phyloP scores from a whole-genome alignment of 768 basidiomycete species.

The Cystobasidium tubakii region DNA sequence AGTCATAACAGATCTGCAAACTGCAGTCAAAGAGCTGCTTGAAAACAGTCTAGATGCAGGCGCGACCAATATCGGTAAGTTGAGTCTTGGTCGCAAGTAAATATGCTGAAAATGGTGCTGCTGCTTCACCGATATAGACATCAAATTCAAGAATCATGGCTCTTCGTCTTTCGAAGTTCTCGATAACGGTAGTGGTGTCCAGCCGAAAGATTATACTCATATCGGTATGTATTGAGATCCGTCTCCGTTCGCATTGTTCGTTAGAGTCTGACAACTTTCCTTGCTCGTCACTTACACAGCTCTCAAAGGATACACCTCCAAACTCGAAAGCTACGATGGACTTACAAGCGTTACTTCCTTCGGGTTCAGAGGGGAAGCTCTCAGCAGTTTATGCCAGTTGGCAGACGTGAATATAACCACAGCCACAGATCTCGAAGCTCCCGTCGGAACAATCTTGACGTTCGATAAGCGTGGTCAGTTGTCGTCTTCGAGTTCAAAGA shows the following conservation, averaged over 20 bases:
- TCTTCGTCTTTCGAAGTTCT: slow-evolving; percentile 74
- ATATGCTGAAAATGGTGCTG: background rate
- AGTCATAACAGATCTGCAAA: slow-evolving; percentile 86
- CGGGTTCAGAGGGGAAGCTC: slow-evolving; percentile 92
- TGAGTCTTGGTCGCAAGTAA: background rate
- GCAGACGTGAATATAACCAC: slow-evolving; percentile 62
- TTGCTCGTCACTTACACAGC: no score
- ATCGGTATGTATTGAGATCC: slow-evolving; percentile 72
- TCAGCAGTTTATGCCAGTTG: slow-evolving; percentile 78
- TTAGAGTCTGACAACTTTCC: no score
- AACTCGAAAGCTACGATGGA: slow-evolving; percentile 69
- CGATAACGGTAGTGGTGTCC: slow-evolving; percentile 87
- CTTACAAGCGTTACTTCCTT: slow-evolving; percentile 70
- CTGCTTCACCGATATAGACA: slow-evolving; percentile 57
- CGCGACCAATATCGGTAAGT: slow-evolving; percentile 73
- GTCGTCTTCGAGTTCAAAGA: slow-evolving; percentile 17
- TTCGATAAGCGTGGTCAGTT: slow-evolving; percentile 40
- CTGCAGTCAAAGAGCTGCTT: slow-evolving; percentile 86
- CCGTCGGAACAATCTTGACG: slow-evolving; percentile 69
- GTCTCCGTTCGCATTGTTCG: background rate
- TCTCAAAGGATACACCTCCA: slow-evolving; percentile 89
- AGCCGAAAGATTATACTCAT: slow-evolving; percentile 65
- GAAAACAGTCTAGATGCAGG: slow-evolving; percentile 95
- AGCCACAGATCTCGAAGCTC: slow-evolving; percentile 63
- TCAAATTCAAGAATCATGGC: slow-evolving; percentile 83